Conservation (phyloP, 106 monocot species). For the Agapanthus africanus region DNA sequence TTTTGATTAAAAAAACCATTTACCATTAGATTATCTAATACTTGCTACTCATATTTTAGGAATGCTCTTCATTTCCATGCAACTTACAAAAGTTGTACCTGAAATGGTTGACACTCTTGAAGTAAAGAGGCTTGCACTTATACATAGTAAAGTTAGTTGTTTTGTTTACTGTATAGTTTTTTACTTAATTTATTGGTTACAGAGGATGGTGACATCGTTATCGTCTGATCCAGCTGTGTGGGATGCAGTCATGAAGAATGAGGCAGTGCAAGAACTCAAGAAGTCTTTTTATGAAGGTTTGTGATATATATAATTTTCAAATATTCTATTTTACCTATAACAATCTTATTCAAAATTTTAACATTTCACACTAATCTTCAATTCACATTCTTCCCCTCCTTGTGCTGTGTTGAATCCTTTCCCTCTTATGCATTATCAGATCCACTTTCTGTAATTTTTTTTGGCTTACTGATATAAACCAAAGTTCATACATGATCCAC, state of each 20-base stretch:
- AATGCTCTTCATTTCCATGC: background rate
- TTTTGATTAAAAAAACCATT: background rate
- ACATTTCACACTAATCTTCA: no score
- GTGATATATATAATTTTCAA: background rate
- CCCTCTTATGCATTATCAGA: no score
- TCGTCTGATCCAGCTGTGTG: slow-evolving; percentile 62
- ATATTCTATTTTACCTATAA: background rate
- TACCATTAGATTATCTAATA: background rate
- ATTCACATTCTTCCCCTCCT: no score
- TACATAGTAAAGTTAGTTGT: no score
- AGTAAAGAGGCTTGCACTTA: no score
- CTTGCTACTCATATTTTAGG: background rate
- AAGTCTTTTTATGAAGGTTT: slow-evolving; percentile 38
- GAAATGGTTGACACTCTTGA: background rate
- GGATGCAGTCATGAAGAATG: slow-evolving; percentile 72
- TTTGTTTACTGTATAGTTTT: no score
- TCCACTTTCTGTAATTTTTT: no score
- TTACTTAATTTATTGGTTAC: no score
- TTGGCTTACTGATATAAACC: no score
- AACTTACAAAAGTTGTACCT: background rate
- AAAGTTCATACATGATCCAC: no score
- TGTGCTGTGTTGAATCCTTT: no score
- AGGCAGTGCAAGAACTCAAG: slow-evolving; percentile 50
- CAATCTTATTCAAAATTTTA: no score
- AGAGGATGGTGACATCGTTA: slow-evolving; percentile 50